These are phyloP conservation scores for Adenanthera pavonina DNA, from an alignment of 306 rosid species.

Conservation along the genomic window DNA sequence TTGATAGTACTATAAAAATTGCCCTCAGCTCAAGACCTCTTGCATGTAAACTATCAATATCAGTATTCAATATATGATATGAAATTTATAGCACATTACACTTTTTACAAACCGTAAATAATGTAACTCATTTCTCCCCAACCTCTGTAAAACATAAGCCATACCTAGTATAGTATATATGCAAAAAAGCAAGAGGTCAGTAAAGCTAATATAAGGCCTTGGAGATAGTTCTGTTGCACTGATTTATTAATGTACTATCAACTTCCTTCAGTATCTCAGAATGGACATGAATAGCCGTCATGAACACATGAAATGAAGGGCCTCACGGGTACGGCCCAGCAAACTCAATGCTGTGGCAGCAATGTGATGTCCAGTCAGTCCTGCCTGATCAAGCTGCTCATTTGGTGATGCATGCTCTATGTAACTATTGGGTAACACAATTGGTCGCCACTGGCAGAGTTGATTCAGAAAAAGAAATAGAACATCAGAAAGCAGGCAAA, in stretches of 20 bases:
- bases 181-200: conserved; percentile 15
- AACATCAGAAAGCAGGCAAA: conserved; percentile 33
- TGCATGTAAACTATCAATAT: too few relatives aligned
- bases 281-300: not conserved
- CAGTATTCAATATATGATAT: not conserved
- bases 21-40: too few relatives aligned
- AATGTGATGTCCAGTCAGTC: conserved; percentile 84
- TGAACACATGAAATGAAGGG: conserved; percentile 72
- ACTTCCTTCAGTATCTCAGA: conserved; percentile 9
- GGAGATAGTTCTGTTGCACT: not conserved
- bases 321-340: conserved; percentile 91
- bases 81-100: not conserved
- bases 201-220: conserved; percentile 18
- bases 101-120: too few relatives aligned
- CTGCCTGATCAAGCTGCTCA: conserved; percentile 81
- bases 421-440: conserved; percentile 83
- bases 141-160: too few relatives aligned
- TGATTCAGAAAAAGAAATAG: conserved; percentile 2
- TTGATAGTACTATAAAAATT: too few relatives aligned
- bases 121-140: too few relatives aligned
- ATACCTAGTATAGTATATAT: not conserved
- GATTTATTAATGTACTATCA: not conserved
- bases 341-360: conserved; percentile 86
- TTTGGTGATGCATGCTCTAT: conserved; percentile 83
- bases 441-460: conserved; percentile 81